Percentiles rank a stretch among this genome's conserved stretches.
These are phyloP conservation scores for Tylopilus vinaceipallidus DNA, from an alignment of 768 basidiomycete species.

Conservation along the genomic window DNA sequence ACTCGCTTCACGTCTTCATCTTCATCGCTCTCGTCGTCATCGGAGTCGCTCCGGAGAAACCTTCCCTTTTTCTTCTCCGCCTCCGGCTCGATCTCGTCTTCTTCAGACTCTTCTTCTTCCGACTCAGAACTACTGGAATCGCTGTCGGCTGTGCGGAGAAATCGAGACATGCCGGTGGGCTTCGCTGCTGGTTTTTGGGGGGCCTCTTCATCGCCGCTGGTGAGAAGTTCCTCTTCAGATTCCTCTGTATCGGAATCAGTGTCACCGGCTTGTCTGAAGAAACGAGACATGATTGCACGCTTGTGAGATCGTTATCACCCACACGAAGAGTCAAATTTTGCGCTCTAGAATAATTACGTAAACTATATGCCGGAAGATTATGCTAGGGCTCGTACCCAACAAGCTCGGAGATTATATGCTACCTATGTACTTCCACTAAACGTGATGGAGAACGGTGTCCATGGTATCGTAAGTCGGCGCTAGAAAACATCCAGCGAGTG, in stretches of 20 bases:
- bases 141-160: conserved; percentile 64
- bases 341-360: conserved; percentile 13
- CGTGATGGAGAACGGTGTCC: conserved; percentile 2
- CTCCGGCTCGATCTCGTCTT: conserved; percentile 54
- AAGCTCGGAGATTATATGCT: conserved; percentile 18
- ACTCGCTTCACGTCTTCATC: conserved; percentile 73
- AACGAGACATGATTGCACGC: conserved; percentile 66
- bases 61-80: conserved; percentile 39
- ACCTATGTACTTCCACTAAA: conserved; percentile 19
- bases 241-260: conserved; percentile 73
- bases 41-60: conserved; percentile 46
- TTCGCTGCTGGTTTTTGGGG: conserved; percentile 36
- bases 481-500: conserved; percentile 87
- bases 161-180: conserved; percentile 62
- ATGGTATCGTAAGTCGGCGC: conserved; percentile 14
- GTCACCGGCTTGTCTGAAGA: conserved; percentile 84
- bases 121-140: conserved; percentile 56
- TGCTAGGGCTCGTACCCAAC: conserved; percentile 13
- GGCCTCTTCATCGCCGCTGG: conserved; percentile 66
- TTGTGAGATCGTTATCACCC: conserved; percentile 25
- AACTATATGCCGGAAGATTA: neutral
- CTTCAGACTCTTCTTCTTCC: conserved; percentile 50
- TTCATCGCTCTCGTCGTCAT: conserved; percentile 54
- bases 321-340: conserved; percentile 17
- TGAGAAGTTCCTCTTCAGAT: conserved; percentile 74